Evolutionary conservation across 129 eudicot genomes (phyloP).

Genomic region (Glebionis coronaria): DNA sequence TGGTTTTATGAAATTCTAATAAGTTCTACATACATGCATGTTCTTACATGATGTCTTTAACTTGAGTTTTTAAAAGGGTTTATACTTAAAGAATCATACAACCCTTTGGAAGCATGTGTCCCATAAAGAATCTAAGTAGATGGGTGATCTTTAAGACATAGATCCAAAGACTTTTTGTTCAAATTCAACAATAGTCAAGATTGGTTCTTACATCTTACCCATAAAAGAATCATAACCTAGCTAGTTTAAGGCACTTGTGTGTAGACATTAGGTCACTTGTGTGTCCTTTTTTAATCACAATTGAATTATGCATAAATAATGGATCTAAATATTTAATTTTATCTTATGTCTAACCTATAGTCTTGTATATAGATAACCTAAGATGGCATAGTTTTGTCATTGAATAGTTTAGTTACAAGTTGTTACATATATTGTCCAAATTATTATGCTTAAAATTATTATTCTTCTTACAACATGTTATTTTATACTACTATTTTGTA

Average conservation of each 20-base stretch:
- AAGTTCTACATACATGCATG: constrained; percentile 32
- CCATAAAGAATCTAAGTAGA: constrained; percentile 38
- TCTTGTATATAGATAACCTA: constrained; percentile 51
- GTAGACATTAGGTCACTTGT: constrained; percentile 40
- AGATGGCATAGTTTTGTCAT: constrained; percentile 27
- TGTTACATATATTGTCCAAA: constrained; percentile 7
- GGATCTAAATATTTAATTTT: constrained; percentile 25
- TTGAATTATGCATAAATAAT: constrained; percentile 21
- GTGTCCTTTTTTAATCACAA: constrained; percentile 23
- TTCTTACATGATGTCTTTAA: constrained; percentile 30
- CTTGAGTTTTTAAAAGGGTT: not conserved
- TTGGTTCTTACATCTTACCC: constrained; percentile 27
- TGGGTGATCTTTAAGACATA: constrained; percentile 35
- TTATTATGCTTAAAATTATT: not conserved
- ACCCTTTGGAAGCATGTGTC: constrained; percentile 35
- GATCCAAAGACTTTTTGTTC: constrained; percentile 35
- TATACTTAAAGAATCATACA: constrained; percentile 29
- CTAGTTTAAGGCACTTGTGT: constrained; percentile 32
- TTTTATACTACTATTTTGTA: no score
- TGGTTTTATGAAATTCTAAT: constrained; percentile 15
- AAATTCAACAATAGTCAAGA: constrained; percentile 45
- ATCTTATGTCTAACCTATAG: constrained; percentile 24
- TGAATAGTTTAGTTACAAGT: constrained; percentile 34
- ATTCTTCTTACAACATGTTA: no score
- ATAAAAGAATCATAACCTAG: constrained; percentile 34